phyloP scores from a whole-genome alignment of 208 protist species.

The Crithidia sp. region DNA sequence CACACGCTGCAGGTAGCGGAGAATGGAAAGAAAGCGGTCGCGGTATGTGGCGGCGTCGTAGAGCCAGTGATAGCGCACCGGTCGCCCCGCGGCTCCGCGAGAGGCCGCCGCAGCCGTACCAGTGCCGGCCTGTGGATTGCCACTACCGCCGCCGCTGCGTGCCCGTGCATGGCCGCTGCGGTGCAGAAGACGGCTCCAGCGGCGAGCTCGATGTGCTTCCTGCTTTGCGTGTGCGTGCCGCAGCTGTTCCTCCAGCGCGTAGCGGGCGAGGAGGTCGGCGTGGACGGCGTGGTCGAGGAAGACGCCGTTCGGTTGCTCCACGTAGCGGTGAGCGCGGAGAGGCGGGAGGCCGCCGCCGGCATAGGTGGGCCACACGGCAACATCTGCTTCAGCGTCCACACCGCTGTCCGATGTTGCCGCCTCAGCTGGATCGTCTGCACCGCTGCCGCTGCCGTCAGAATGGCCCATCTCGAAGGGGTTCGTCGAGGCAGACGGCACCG shows the following conservation, averaged over 20 bases:
- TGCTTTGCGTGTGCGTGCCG: slow-evolving; percentile 24
- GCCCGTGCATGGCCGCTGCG: background rate
- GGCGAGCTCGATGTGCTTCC: slow-evolving; percentile 13
- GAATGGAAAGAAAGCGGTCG: slow-evolving; percentile 10
- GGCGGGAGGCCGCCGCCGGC: slow-evolving; percentile 32
- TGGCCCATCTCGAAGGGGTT: background rate
- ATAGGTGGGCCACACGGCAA: background rate
- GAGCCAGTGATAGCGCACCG: slow-evolving; percentile 8
- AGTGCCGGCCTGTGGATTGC: too few species aligned
- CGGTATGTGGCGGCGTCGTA: slow-evolving; percentile 41
- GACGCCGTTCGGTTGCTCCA: slow-evolving; percentile 53
- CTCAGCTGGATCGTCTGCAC: background rate
- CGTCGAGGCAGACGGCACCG: too few species aligned
- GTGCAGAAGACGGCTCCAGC: slow-evolving; percentile 24
- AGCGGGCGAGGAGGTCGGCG: slow-evolving; percentile 30
- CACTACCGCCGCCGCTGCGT: too few species aligned
- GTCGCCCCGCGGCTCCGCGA: background rate
- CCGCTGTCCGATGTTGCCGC: background rate
- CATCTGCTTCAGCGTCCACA: too few species aligned
- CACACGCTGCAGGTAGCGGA: slow-evolving; percentile 40
- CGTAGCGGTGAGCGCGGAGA: slow-evolving; percentile 67
- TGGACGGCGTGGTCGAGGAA: slow-evolving; percentile 49
- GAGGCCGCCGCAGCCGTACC: background rate
- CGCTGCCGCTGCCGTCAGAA: background rate
- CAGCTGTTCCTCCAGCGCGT: slow-evolving; percentile 24